Conservation (phyloP, 176 grass and related monocot genomes). For the Juncus inflexus region DNA sequence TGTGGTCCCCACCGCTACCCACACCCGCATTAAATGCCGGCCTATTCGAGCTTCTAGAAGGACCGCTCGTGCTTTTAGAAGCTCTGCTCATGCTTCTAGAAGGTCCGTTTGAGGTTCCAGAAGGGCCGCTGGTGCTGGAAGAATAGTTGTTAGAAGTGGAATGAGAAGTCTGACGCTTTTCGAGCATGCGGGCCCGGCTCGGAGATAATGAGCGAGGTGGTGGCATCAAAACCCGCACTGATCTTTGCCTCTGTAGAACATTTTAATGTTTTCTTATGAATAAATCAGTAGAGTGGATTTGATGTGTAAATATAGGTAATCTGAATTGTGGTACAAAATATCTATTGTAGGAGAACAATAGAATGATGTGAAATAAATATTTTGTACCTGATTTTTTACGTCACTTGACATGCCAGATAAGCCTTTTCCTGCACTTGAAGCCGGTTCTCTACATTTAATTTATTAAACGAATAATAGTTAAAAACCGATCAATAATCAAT, state of each 20-base stretch:
- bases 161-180: constrained; percentile 49
- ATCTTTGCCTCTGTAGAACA: constrained; percentile 67
- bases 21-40: constrained; percentile 31
- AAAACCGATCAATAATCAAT: constrained; percentile 1
- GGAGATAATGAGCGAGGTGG: constrained; percentile 81
- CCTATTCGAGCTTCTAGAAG: constrained; percentile 55
- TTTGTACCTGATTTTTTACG: constrained; percentile 98
- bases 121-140: too few species aligned
- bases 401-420: constrained; percentile 91
- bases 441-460: constrained; percentile 63
- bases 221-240: constrained; percentile 90
- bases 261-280: too few species aligned
- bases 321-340: neutral
- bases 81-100: too few species aligned
- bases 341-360: too few species aligned
- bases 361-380: constrained; percentile 27
- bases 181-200: too few species aligned
- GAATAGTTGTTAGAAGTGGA: too few species aligned
- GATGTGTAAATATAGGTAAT: too few species aligned
- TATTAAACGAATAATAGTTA: too few species aligned
- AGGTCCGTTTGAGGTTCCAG: too few species aligned
- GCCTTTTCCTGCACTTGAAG: constrained; percentile 81
- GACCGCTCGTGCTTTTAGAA: constrained; percentile 54
- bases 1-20: constrained; percentile 12
- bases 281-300: too few species aligned